Base-by-base conservation (phyloP, 2,329 filamentous ascomycete species). In the Alternaria angustiovoidea region DNA sequence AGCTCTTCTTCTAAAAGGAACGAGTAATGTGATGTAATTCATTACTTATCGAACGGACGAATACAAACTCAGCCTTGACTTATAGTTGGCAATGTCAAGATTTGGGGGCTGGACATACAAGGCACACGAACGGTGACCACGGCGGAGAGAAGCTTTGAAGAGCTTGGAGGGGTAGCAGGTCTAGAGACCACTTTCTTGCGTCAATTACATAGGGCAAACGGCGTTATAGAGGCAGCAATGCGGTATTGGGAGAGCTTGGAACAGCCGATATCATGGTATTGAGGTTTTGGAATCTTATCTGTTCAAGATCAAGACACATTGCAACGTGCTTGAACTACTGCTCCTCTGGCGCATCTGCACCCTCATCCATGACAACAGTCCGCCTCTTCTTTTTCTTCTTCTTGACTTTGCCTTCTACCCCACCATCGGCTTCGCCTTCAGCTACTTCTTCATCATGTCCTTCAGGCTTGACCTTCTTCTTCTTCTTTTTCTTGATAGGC, bases 301-400 rank as follows among this genome's bases (percentile, higher is more conserved):
- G 38, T 54, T 20, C 24, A 24, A 22, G 34, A 49, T 20, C 8
- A 18, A 38, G 18, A 32, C 34, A 24, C 49, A 48, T 30, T 9
- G 8, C 51, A 12, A 26, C 51, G 18, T 32, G 7, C 18, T n/a
- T 44, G 8, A 16, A 28, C 54, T 34, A 54, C 54, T 64, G 62
- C 57, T 65, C 64, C 22, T 57, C 51, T 7, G 47, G 48, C 6
- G 56, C 57, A 16, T 51, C 54, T 14, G 20, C 66, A 39, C 64
- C 65, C 26, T 74, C 72, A 42, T 78, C 75, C 62, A 79, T 70
- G 20, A 64, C 62, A 20, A 79, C 73, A 51, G 73, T 69, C 62
- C 78, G 66, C 65, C 74, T 77, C 72, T 80, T 80, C 69, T 77
- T 77, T 61, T 80, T 81, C 72, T 80, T 80, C 65, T 80, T 80